Conservation (phyloP, 805 yeast species). For the Debaryomyces maramus region DNA sequence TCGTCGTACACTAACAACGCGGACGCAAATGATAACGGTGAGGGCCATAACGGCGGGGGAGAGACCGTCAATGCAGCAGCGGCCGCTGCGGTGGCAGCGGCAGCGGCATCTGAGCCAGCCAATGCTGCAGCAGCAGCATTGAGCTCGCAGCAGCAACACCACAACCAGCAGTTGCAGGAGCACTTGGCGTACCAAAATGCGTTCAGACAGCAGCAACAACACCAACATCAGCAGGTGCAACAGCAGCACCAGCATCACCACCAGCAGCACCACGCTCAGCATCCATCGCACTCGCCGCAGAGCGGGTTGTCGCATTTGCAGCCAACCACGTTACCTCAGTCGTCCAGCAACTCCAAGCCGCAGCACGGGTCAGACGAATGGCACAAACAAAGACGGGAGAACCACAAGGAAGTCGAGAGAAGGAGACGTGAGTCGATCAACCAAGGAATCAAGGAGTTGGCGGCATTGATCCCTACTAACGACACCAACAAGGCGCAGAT, state of each 20-base stretch:
- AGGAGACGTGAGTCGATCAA: constrained; percentile 88
- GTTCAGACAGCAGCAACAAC: constrained; percentile 19
- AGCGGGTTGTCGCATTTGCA: constrained; percentile 21
- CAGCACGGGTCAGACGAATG: constrained; percentile 78
- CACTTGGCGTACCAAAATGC: constrained; percentile 16
- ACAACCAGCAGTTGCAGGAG: constrained; percentile 17
- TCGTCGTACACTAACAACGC: constrained; percentile 28
- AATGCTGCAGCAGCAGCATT: constrained; percentile 18
- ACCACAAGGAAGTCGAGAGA: constrained; percentile 94
- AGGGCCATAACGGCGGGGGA: constrained; percentile 14
- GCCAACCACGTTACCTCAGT: constrained; percentile 33
- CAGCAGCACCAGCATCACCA: constrained; percentile 15
- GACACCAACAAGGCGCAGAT: constrained; percentile 92
- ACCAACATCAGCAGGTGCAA: constrained; percentile 17
- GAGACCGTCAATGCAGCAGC: constrained; percentile 33
- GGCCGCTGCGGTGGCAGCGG: constrained; percentile 36
- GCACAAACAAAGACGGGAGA: constrained; percentile 79
- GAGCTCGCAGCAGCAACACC: constrained; percentile 18
- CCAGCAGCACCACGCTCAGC: constrained; percentile 14
- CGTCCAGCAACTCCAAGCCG: constrained; percentile 44
- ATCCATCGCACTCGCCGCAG: constrained; percentile 11
- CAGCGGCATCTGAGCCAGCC: constrained; percentile 32
- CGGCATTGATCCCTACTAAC: constrained; percentile 73
- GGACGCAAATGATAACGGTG: constrained; percentile 13
- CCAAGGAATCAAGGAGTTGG: constrained; percentile 78